Base-by-base conservation (phyloP, 208 protist genomes). In the Trypanosoma platydactyli region DNA sequence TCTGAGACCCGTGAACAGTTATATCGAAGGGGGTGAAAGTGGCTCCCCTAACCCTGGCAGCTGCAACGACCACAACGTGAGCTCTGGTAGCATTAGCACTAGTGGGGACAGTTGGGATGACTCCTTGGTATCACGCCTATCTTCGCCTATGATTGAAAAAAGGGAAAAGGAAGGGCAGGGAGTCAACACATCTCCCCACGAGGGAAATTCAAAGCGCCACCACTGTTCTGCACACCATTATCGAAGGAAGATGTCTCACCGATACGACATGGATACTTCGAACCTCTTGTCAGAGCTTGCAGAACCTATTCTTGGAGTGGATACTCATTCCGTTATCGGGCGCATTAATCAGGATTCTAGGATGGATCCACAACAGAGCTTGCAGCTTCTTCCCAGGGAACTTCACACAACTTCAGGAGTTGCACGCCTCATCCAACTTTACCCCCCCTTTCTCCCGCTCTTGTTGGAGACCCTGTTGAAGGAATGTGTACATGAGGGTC, bases 381-480 rank as follows among this genome's bases (percentile, higher is more conserved):
- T 75, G 55, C 59, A 61, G 30, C 54, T 69, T 45, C 51, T 75
- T 41, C 78, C 78, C 7, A 27, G 55, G 9, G 52, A 64, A 25
- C 59, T 79, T 4, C 78, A 68, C 22, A 59, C 64, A 11, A 24
- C 62, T 33, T 51, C 57, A 24, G 78, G 73, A 16, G 45, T 83
- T 1, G 9, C 51, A 45, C 60, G 64, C 9, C 29, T 79, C 11
- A 53, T 24, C 5, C 41, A 42, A 9, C 22, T 75, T n/a, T 79
- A 54, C 20, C 64, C 78, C 7, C 54, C 67, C 5, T 64, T 83
- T 59, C 5, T 76, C 18, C 65, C 66, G 18, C 24, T 70, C 13
- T 24, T 83, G 1, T 62, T 80, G n/a, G 75, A 80, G 38, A 53
- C 59, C 16, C 55, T 80, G 15, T 24, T 80, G 41, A 72, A 68